phyloP scores from a whole-genome alignment of 495 filamentous ascomycete species.

The Corynascus novoguineensis region DNA sequence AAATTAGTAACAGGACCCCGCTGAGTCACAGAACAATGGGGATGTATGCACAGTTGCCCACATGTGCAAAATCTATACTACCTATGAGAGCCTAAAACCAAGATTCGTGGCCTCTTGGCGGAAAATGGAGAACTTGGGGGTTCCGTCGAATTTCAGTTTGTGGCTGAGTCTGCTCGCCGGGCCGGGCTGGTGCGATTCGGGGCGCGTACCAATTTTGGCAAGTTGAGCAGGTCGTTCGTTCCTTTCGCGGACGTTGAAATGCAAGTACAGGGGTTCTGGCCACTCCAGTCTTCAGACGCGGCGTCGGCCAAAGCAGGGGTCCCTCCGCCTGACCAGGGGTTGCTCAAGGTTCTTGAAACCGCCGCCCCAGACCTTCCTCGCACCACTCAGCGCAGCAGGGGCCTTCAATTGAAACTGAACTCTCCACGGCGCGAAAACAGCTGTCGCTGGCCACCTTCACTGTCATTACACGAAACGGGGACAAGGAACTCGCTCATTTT shows the following conservation, averaged over 20 bases:
- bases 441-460: neutral
- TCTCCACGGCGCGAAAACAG: slow-evolving; percentile 11
- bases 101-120: slow-evolving; percentile 7
- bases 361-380: slow-evolving; percentile 17
- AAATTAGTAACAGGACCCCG: neutral
- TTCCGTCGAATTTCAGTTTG: slow-evolving; percentile 2
- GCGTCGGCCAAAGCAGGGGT: slow-evolving; percentile 17
- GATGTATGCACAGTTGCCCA: neutral
- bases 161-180: slow-evolving; percentile 2
- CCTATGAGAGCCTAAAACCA: neutral
- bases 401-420: slow-evolving; percentile 9
- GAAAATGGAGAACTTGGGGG: neutral
- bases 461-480: neutral
- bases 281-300: neutral
- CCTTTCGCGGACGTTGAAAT: neutral
- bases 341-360: slow-evolving; percentile 26
- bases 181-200: slow-evolving; percentile 3
- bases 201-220: neutral
- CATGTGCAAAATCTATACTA: neutral
- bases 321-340: slow-evolving; percentile 22
- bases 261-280: neutral
- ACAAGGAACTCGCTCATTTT: slow-evolving; percentile 2
- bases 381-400: slow-evolving; percentile 16
- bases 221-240: neutral
- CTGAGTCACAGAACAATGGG: neutral